Percentiles rank a stretch among this genome's conserved stretches.
Evolutionary conservation across 169 alveolate genomes (phyloP).

Genomic region (Plasmodium falciparum): DNA sequence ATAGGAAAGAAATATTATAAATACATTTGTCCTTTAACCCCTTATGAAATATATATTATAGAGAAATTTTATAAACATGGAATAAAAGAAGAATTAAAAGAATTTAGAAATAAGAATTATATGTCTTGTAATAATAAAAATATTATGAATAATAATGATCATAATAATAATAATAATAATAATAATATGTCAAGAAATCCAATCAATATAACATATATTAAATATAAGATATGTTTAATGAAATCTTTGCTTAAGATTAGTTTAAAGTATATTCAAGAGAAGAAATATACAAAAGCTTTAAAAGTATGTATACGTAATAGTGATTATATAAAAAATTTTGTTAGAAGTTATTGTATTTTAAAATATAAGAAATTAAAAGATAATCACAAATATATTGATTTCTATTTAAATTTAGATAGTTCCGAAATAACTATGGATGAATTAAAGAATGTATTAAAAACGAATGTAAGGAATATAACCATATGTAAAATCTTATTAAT

Average conservation of each 20-base stretch:
- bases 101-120: constrained; percentile 33
- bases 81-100: constrained; percentile 36
- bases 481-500: constrained; percentile 46
- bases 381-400: constrained; percentile 6
- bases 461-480: constrained; percentile 29
- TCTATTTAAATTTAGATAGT: constrained; percentile 17
- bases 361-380: constrained; percentile 6
- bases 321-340: constrained; percentile 30
- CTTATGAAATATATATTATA: constrained; percentile 56
- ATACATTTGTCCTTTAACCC: constrained; percentile 53
- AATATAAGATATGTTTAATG: constrained; percentile 57
- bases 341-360: constrained; percentile 45
- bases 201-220: constrained; percentile 33
- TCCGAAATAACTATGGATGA: constrained; percentile 37
- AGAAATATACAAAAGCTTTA: constrained; percentile 51
- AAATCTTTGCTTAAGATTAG: constrained; percentile 20
- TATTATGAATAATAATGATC: not conserved
- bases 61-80: constrained; percentile 34
- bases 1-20: constrained; percentile 23
- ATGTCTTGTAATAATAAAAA: not conserved
- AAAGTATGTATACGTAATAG: constrained; percentile 39
- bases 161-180: not conserved
- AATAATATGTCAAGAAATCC: constrained; percentile 11
- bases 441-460: constrained; percentile 40
- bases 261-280: constrained; percentile 34